Conservation (phyloP, 2,329 filamentous ascomycete species). For the Lecanosticta acicola region DNA sequence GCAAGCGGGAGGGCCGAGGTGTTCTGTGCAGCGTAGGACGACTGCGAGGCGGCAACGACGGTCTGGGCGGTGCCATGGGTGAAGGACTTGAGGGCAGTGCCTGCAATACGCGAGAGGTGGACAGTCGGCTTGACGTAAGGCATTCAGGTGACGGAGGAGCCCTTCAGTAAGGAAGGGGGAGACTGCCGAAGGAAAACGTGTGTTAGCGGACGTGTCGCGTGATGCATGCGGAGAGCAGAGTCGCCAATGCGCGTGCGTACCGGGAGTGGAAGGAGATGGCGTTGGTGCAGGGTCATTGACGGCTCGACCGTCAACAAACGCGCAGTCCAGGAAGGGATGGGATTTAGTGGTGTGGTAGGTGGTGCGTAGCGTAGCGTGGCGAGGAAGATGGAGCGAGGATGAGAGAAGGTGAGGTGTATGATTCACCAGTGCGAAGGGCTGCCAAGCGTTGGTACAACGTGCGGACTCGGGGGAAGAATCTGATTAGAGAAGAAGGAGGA, state of each 20-base stretch:
- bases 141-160: constrained; percentile 72
- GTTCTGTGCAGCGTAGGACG: constrained; percentile 65
- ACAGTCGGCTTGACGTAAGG: constrained; percentile 62
- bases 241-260: constrained; percentile 12
- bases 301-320: constrained; percentile 89
- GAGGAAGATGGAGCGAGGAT: constrained; percentile 3
- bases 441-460: background rate
- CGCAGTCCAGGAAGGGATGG: constrained; percentile 47
- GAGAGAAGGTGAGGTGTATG: constrained; percentile 7
- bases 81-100: constrained; percentile 65
- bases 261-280: constrained; percentile 10
- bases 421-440: constrained; percentile 3
- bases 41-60: constrained; percentile 90
- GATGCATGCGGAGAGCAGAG: constrained; percentile 7
- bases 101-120: constrained; percentile 86
- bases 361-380: constrained; percentile 8
- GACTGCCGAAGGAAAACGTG: constrained; percentile 34
- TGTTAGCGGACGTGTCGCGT: constrained; percentile 21
- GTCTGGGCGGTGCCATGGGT: constrained; percentile 98
- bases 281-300: constrained; percentile 96
- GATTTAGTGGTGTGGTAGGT: no score
- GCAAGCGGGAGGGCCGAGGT: constrained; percentile 51
- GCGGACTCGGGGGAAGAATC: background rate
- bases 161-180: constrained; percentile 54
- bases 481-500: background rate